Conservation (phyloP, 371 early-diverging fungal genomes). For the Mortierella sp. region DNA sequence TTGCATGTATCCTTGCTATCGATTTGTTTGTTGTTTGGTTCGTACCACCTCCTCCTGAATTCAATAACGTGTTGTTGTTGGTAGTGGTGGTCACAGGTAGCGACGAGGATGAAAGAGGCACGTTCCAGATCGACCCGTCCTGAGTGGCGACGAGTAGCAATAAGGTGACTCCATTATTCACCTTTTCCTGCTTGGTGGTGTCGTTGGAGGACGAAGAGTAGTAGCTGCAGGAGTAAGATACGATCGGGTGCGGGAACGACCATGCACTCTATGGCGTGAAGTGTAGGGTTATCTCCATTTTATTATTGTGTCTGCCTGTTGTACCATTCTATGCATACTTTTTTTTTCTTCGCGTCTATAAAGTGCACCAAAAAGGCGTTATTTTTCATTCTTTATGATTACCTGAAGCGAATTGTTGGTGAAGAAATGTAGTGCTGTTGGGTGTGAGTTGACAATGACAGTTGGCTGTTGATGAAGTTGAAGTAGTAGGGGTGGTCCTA, state of each 20-base stretch:
- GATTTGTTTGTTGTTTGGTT: neutral
- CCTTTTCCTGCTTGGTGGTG: neutral
- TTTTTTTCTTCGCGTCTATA: neutral
- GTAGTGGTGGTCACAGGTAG: neutral
- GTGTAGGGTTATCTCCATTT: neutral
- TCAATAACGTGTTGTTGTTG: neutral
- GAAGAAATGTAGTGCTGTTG: neutral
- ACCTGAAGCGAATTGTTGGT: constrained; percentile 6
- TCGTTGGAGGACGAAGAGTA: neutral
- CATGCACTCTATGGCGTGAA: neutral
- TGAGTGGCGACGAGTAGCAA: neutral
- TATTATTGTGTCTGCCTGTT: neutral
- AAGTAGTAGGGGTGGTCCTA: neutral
- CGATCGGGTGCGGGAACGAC: constrained; percentile 12
- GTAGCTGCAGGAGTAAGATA: constrained; percentile 6
- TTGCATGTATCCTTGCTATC: neutral
- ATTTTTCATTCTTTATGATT: neutral
- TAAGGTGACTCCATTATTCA: neutral
- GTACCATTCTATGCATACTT: neutral
- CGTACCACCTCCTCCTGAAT: neutral
- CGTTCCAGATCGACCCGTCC: constrained; percentile 10
- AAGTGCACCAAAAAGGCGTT: neutral
- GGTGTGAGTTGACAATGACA: neutral
- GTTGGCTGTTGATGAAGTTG: neutral
- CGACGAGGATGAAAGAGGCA: neutral